Conservation (phyloP, 768 basidiomycete genomes). For the Auricularia cornea region DNA sequence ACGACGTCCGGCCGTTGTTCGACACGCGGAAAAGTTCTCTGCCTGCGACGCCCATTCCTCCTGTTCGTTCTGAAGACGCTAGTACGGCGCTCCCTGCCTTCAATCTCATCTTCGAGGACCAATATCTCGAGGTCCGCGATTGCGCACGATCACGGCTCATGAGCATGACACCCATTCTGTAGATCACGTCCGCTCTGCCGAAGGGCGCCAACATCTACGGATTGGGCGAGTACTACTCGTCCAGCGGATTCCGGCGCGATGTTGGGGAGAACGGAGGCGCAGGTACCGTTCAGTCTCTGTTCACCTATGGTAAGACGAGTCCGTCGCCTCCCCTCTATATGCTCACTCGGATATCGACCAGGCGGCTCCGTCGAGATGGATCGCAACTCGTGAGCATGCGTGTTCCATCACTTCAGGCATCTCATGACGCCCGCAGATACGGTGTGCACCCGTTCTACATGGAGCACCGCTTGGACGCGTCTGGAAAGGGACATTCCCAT, state of each 20-base stretch:
- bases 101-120: slow-evolving; percentile 23
- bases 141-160: background rate
- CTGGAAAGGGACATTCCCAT: slow-evolving; percentile 22
- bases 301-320: slow-evolving; percentile 28
- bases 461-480: slow-evolving; percentile 7
- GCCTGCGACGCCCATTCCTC: slow-evolving; percentile 48
- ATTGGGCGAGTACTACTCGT: slow-evolving; percentile 17
- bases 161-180: background rate
- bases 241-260: background rate
- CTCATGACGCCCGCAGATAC: too few relatives aligned
- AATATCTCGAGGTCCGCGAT: slow-evolving; percentile 24
- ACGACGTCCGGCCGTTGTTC: slow-evolving; percentile 41
- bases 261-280: background rate
- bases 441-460: slow-evolving; percentile 8
- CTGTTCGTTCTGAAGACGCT: slow-evolving; percentile 22
- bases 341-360: background rate
- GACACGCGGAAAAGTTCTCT: slow-evolving; percentile 60
- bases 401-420: too few relatives aligned
- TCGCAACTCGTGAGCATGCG: slow-evolving; percentile 1
- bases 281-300: background rate
- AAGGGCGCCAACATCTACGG: slow-evolving; percentile 23
- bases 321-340: background rate
- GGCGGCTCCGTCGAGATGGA: background rate
- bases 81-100: slow-evolving; percentile 5
- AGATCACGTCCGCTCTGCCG: slow-evolving; percentile 13